These are phyloP conservation scores for Naumovozyma baii DNA, from an alignment of 805 yeast species.

Conservation along the genomic window DNA sequence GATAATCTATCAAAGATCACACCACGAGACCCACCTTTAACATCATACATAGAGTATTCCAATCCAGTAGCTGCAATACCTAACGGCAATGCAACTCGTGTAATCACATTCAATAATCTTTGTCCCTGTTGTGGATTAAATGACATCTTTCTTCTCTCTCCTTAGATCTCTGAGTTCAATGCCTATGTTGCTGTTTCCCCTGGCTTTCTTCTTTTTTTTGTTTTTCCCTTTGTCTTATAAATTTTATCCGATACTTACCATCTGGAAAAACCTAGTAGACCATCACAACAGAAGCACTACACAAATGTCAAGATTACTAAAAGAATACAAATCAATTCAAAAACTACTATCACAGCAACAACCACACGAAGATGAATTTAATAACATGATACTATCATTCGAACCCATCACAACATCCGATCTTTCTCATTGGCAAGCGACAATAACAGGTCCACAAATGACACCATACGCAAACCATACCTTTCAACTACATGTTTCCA, in stretches of 20 bases:
- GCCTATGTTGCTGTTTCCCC: background rate
- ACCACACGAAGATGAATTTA: slow-evolving; percentile 1
- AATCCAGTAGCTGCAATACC: slow-evolving; percentile 63
- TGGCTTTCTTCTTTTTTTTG: background rate
- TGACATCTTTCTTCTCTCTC: slow-evolving; percentile 1
- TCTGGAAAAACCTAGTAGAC: background rate
- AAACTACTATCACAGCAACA: slow-evolving; percentile 2
- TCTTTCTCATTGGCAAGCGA: slow-evolving; percentile 43
- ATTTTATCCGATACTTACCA: background rate
- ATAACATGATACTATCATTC: slow-evolving; percentile 29
- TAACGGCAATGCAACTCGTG: slow-evolving; percentile 54
- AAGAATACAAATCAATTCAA: slow-evolving; percentile 13
- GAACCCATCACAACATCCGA: slow-evolving; percentile 38
- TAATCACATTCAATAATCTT: slow-evolving; percentile 15
- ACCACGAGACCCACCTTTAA: slow-evolving; percentile 91
- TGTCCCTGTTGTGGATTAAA: background rate
- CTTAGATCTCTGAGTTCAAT: background rate
- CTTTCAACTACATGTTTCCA: slow-evolving; percentile 40
- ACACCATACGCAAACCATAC: slow-evolving; percentile 44
- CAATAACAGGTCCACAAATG: slow-evolving; percentile 41
- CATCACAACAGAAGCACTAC: background rate
- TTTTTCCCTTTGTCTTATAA: background rate
- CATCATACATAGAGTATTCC: slow-evolving; percentile 85
- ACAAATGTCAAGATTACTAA: slow-evolving; percentile 12
- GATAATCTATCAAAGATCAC: slow-evolving; percentile 85